Evolutionary conservation across 106 monocot species (phyloP), one percentile per base, ranked within the genome.

Genomic region (Allium sativum): DNA sequence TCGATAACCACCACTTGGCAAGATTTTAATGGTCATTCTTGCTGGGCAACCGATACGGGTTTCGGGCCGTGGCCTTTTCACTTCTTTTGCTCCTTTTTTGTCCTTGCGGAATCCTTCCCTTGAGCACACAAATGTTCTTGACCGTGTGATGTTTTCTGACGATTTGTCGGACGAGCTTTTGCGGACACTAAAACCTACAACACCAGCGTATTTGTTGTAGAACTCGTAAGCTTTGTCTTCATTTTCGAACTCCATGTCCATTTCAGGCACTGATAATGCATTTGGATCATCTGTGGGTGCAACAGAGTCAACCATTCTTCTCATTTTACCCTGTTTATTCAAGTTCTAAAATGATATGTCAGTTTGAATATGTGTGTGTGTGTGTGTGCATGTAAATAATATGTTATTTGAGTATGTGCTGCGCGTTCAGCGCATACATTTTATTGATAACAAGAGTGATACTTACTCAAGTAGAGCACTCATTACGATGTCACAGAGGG

Each of bases 181-280:
- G 18, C 81, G 57, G 12, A 82, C 77, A 61, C 77, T 77, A 65
- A 82, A 82, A 11, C 81, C 81, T 17, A 82, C 62, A 45, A 65
- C 44, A 31, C 72, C 77, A 52, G 81, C 81, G 51, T 82, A 82
- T 31, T 59, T 77, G 42, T 77, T 82, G 70, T 82, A 82, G 61
- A 74, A 82, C 44, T 77, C 77, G 61, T 82, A 82, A 55, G 81
- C 81, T 22, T 82, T 77, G 9, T 82, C 77, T 70, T 82, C 81
- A 57, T 56, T 73, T 56, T 82, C 77, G 18, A 82, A 82, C 57
- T 77, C 77, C 77, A 74, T 77, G 52, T 68, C 77, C 56, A 74
- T 41, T 67, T 68, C 59, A 59, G 81, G 81, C 7, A 52, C 44
- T 40, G 76, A 18, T 44, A 65, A 59, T 31, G 72, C 47, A 64